Evolutionary conservation across 441 rosid genomes (phyloP).

Genomic region (Gossypium armourianum): DNA sequence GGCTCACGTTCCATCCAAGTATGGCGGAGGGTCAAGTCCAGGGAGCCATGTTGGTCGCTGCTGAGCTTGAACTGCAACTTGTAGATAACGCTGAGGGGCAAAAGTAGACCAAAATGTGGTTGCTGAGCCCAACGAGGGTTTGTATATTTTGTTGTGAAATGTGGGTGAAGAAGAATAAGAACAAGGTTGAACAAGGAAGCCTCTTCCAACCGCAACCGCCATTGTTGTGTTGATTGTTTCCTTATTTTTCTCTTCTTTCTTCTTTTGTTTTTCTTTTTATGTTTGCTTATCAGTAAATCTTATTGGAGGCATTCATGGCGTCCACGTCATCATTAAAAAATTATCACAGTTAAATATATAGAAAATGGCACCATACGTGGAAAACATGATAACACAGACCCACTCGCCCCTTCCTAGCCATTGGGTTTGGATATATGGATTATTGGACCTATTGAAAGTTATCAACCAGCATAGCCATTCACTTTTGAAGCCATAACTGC

Average conservation of each 20-base stretch:
- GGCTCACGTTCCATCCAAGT: conserved; percentile 78
- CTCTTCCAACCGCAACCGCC: conserved; percentile 40
- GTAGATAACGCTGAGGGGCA: conserved; percentile 7
- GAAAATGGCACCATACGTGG: not conserved
- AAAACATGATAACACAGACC: conserved; percentile 26
- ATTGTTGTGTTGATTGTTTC: conserved; percentile 22
- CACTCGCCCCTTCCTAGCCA: conserved; percentile 19
- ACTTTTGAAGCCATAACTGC: too few relatives aligned
- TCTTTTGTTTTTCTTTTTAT: conserved; percentile 6
- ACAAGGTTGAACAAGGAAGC: conserved; percentile 32
- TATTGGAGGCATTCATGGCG: conserved; percentile 18
- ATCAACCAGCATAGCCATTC: not conserved
- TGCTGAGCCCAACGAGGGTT: conserved; percentile 22
- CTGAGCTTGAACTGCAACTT: conserved; percentile 33
- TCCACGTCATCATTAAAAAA: conserved; percentile 21
- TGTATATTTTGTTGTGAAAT: conserved; percentile 10
- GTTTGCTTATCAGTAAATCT: conserved; percentile 19
- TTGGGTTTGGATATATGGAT: not conserved
- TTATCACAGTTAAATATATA: not conserved
- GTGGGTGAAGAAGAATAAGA: conserved; percentile 24
- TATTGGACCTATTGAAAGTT: not conserved
- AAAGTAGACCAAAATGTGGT: conserved; percentile 18
- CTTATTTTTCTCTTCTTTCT: not conserved
- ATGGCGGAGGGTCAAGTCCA: conserved; percentile 80
- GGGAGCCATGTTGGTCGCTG: conserved; percentile 91